A percentile compares a stretch with the other conserved stretches of the same genome.
Evolutionary conservation across 306 rosid species (phyloP).

Genomic region (Cucumis sativus): DNA sequence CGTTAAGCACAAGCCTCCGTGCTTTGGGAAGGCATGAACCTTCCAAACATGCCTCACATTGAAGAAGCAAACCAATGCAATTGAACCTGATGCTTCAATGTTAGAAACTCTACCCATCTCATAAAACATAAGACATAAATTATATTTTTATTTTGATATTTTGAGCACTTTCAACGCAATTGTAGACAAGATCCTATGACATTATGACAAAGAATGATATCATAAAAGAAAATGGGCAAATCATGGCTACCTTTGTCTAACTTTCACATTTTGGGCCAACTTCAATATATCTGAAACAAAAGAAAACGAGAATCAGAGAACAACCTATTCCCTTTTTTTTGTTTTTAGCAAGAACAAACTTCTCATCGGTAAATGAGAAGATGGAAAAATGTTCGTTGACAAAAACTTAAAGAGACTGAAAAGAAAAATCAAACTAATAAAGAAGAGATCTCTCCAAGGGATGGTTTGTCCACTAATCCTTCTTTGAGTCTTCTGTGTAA

Average conservation of each 20-base stretch:
- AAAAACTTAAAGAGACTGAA: background rate
- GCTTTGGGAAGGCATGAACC: too few species aligned
- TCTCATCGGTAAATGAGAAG: background rate
- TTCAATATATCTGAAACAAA: conserved; percentile 53
- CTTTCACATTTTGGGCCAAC: conserved; percentile 76
- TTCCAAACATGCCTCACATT: too few species aligned
- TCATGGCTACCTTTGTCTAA: conserved; percentile 74
- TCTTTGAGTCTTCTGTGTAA: background rate
- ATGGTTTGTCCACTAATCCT: background rate
- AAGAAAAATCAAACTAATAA: background rate
- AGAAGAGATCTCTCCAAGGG: background rate
- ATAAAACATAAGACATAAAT: too few species aligned
- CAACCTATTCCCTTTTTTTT: background rate
- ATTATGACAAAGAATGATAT: background rate
- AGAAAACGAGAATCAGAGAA: background rate
- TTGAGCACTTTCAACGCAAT: background rate
- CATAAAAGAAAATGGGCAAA: background rate
- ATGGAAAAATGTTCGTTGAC: background rate
- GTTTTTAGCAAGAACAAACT: background rate
- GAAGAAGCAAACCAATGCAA: too few species aligned
- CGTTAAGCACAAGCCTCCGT: too few species aligned
- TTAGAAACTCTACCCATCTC: too few species aligned
- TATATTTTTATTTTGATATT: too few species aligned
- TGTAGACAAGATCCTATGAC: background rate
- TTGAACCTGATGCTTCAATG: too few species aligned